These are phyloP conservation scores for Leccinum subgranulosum DNA, from an alignment of 768 basidiomycete genomes.

Conservation along the genomic window DNA sequence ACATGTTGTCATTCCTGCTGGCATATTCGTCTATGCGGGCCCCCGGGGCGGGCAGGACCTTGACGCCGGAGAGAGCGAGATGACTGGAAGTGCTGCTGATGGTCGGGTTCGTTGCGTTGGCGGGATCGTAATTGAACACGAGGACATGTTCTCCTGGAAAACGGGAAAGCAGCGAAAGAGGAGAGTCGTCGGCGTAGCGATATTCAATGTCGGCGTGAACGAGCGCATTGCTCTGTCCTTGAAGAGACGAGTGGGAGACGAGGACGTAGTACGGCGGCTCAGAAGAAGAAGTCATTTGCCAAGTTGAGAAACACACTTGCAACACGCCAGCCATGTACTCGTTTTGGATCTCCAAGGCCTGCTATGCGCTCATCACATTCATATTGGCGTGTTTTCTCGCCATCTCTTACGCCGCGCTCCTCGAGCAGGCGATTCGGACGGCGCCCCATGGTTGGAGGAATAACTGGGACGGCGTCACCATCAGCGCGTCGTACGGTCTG, in stretches of 20 bases:
- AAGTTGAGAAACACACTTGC: not conserved
- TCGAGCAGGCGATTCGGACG: constrained; percentile 71
- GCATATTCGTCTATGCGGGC: constrained; percentile 51
- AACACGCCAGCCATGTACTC: constrained; percentile 13
- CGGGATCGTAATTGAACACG: constrained; percentile 66
- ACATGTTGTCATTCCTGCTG: constrained; percentile 64
- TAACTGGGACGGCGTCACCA: constrained; percentile 67
- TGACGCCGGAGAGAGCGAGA: constrained; percentile 55
- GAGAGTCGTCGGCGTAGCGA: constrained; percentile 77
- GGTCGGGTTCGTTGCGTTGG: constrained; percentile 36
- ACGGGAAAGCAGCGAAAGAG: constrained; percentile 59
- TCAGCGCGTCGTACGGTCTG: constrained; percentile 67
- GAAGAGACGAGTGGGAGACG: constrained; percentile 53
- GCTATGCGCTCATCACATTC: constrained; percentile 52
- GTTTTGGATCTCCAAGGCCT: constrained; percentile 50
- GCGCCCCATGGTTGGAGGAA: constrained; percentile 53
- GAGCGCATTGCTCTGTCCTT: constrained; percentile 35
- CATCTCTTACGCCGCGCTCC: constrained; percentile 60
- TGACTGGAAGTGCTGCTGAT: constrained; percentile 49
- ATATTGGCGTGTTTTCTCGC: constrained; percentile 51
- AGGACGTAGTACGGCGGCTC: constrained; percentile 67
- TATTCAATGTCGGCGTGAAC: constrained; percentile 76
- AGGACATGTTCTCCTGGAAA: constrained; percentile 67
- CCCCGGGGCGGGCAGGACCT: constrained; percentile 71
- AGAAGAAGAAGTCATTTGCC: constrained; percentile 12